These are phyloP conservation scores for Acanthamoeba royreba DNA, from an alignment of 208 protist species.

Conservation along the genomic window DNA sequence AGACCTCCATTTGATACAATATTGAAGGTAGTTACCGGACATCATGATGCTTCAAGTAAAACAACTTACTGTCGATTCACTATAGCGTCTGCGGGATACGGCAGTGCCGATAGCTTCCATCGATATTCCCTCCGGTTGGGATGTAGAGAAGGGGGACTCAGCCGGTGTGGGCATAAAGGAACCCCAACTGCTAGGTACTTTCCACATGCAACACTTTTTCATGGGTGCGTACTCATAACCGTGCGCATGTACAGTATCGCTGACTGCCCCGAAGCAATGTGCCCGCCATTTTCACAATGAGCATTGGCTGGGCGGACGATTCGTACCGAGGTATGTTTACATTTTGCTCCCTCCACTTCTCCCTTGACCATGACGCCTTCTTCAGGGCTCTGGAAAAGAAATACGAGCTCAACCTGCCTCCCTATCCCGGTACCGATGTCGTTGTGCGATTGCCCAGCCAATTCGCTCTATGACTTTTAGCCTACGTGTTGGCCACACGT, in stretches of 20 bases:
- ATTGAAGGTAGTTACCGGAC: neutral
- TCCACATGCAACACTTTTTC: neutral
- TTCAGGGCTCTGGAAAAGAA: neutral
- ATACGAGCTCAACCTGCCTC: constrained; percentile 9
- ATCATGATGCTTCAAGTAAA: neutral
- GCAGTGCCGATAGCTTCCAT: neutral
- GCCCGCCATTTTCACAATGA: neutral
- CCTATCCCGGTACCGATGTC: neutral
- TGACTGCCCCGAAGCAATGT: neutral
- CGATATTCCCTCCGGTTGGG: constrained; percentile 32
- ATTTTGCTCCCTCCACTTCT: neutral
- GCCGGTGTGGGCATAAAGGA: neutral
- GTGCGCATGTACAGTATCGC: neutral
- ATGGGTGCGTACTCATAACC: neutral
- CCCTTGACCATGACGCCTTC: neutral
- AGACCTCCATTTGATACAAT: neutral
- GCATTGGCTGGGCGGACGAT: constrained; percentile 40
- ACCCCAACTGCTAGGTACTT: neutral
- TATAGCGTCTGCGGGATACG: neutral
- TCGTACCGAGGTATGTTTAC: neutral
- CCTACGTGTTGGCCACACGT: no score
- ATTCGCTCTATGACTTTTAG: no score
- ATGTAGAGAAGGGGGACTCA: constrained; percentile 4
- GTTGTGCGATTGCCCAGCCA: neutral
- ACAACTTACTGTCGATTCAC: neutral